A percentile compares a stretch with the other conserved stretches of the same genome.
phyloP scores from a whole-genome alignment of 495 filamentous ascomycete genomes.

The Tuber microsphaerosporum region DNA sequence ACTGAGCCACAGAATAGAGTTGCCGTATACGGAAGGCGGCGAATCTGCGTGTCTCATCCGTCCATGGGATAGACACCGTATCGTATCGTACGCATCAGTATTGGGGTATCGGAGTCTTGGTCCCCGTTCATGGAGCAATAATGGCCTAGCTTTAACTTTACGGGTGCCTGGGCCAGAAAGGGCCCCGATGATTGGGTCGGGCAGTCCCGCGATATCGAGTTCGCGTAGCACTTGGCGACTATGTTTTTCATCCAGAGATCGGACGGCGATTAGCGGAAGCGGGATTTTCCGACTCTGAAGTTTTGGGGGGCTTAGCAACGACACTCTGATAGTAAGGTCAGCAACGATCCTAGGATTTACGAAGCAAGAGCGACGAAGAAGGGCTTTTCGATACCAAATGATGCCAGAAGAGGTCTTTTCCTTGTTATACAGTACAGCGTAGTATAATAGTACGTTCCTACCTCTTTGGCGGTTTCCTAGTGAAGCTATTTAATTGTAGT shows the following conservation, averaged over 20 bases:
- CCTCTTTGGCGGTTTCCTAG: not conserved
- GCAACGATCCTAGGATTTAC: not conserved
- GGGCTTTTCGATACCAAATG: not conserved
- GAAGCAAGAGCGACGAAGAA: not conserved
- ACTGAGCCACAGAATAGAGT: too few species aligned
- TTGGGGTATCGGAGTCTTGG: not conserved
- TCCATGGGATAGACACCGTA: too few species aligned
- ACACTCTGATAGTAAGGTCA: not conserved
- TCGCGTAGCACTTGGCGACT: not conserved
- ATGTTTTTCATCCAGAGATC: not conserved
- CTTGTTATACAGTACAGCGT: not conserved
- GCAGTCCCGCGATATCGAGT: not conserved
- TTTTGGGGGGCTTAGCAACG: not conserved
- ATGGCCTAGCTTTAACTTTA: not conserved
- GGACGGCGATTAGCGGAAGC: not conserved
- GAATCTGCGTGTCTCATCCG: too few species aligned
- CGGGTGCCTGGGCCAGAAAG: not conserved
- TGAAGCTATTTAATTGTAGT: not conserved
- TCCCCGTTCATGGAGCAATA: not conserved
- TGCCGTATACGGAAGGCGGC: too few species aligned
- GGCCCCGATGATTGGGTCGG: not conserved
- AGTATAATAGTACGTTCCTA: not conserved
- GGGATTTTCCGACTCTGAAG: not conserved
- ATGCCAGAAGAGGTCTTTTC: not conserved
- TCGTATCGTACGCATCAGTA: not conserved